These are phyloP conservation scores for Fusarium sp. DNA, from an alignment of 2,329 filamentous ascomycete species.

Conservation along the genomic window DNA sequence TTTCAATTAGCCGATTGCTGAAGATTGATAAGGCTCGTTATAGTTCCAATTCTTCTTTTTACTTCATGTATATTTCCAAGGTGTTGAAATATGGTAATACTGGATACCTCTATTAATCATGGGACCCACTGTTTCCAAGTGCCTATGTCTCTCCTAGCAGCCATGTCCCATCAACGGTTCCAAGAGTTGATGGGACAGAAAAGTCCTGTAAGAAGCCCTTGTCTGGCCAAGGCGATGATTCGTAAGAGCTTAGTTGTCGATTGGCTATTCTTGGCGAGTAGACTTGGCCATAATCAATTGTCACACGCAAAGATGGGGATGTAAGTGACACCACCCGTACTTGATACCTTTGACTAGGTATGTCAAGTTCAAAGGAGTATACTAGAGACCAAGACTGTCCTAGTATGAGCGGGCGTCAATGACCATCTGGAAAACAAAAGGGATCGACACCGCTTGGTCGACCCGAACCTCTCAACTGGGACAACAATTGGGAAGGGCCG, in stretches of 20 bases:
- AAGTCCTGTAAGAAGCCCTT: background rate
- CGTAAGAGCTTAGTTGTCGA: background rate
- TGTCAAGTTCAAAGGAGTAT: background rate
- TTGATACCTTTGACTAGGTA: background rate
- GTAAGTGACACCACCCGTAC: background rate
- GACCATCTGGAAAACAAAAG: conserved; percentile 1
- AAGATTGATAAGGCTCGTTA: background rate
- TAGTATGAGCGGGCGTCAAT: conserved; percentile 6
- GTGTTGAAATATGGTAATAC: background rate
- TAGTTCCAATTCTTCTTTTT: background rate
- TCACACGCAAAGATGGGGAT: background rate
- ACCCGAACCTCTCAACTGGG: conserved; percentile 31
- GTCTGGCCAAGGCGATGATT: no score
- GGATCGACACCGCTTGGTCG: conserved; percentile 18
- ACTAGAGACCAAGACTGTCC: background rate
- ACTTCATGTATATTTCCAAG: background rate
- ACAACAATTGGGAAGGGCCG: conserved; percentile 1
- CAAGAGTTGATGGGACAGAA: background rate
- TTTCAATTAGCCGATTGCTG: background rate
- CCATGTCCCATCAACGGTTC: background rate
- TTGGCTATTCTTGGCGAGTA: background rate
- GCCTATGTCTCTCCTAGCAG: background rate
- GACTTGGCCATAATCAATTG: conserved; percentile 1
- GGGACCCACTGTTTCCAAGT: background rate
- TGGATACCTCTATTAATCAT: background rate